A percentile compares a stretch with the other conserved stretches of the same genome.
Evolutionary conservation across 1,139 yeast species (phyloP).

Genomic region (Hyphopichia fennica): DNA sequence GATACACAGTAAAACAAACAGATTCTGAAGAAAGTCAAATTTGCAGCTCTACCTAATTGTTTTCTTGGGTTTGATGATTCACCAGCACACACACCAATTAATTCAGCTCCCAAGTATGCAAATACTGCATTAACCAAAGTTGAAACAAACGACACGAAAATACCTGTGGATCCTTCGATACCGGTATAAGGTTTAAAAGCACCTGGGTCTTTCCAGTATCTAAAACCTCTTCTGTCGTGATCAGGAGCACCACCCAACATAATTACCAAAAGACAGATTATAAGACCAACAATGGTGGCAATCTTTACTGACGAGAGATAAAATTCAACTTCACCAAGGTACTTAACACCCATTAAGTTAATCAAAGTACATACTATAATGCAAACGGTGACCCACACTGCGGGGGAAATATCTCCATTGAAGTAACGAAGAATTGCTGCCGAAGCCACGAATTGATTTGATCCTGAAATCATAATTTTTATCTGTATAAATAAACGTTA

Average conservation of each 20-base stretch:
- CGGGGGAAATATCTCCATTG: slow-evolving; percentile 42
- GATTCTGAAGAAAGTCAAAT: slow-evolving; percentile 63
- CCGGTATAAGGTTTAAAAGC: slow-evolving; percentile 14
- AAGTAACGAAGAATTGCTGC: slow-evolving; percentile 33
- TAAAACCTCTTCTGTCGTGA: slow-evolving; percentile 12
- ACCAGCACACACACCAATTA: slow-evolving; percentile 63
- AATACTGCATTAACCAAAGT: slow-evolving; percentile 74
- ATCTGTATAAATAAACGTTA: slow-evolving; percentile 36
- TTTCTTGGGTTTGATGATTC: slow-evolving; percentile 65
- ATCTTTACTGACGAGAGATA: slow-evolving; percentile 2
- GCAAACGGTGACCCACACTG: slow-evolving; percentile 30
- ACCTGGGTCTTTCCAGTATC: slow-evolving; percentile 28
- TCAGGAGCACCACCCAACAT: slow-evolving; percentile 15
- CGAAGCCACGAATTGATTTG: slow-evolving; percentile 40
- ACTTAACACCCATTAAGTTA: slow-evolving; percentile 34
- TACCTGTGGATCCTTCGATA: slow-evolving; percentile 32
- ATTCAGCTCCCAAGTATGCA: slow-evolving; percentile 77
- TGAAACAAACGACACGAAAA: slow-evolving; percentile 64
- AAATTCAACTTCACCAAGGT: slow-evolving; percentile 20
- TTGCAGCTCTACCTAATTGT: slow-evolving; percentile 63
- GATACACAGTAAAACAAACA: slow-evolving; percentile 56
- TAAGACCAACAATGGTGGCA: background rate
- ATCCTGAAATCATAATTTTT: too few relatives aligned
- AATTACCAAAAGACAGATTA: slow-evolving; percentile 5
- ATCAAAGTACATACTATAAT: slow-evolving; percentile 12